phyloP scores from a whole-genome alignment of 225 moss, liverwort and hornwort species.

The Marchantia polymorpha region DNA sequence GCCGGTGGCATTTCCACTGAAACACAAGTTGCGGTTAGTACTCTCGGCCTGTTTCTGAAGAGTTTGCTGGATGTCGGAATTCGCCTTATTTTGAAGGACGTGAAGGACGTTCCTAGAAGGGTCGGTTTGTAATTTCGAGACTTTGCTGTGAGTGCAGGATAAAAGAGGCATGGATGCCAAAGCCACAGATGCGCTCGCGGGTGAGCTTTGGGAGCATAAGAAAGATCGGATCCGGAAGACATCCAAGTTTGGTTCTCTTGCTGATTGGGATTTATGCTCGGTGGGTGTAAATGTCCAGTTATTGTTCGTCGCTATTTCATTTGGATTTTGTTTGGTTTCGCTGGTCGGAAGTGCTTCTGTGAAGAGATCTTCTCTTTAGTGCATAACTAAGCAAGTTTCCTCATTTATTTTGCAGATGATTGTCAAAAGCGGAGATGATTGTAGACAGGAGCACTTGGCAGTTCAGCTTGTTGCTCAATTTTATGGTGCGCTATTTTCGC shows the following conservation, averaged over 20 bases:
- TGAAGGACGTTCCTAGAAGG: background rate
- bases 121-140: too few relatives aligned
- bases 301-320: background rate
- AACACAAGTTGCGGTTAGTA: slow-evolving; percentile 49
- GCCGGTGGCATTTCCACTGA: slow-evolving; percentile 73
- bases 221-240: slow-evolving; percentile 77
- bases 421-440: slow-evolving; percentile 99
- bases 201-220: slow-evolving; percentile 94
- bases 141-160: slow-evolving; percentile 46
- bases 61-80: background rate
- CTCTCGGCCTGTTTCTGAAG: too few relatives aligned
- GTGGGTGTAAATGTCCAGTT: slow-evolving; percentile 45
- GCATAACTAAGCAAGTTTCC: background rate
- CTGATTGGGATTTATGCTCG: slow-evolving; percentile 95
- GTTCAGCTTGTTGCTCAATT: slow-evolving; percentile 97
- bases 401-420: slow-evolving; percentile 64
- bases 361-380: background rate
- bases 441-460: slow-evolving; percentile 97
- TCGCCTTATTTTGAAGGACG: too few relatives aligned
- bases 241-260: slow-evolving; percentile 74
- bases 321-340: background rate
- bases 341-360: background rate
- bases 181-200: slow-evolving; percentile 94
- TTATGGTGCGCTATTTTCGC: slow-evolving; percentile 54
- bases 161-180: slow-evolving; percentile 65